Conservation (phyloP, 106 monocot genomes). For the Chionographis japonica region DNA sequence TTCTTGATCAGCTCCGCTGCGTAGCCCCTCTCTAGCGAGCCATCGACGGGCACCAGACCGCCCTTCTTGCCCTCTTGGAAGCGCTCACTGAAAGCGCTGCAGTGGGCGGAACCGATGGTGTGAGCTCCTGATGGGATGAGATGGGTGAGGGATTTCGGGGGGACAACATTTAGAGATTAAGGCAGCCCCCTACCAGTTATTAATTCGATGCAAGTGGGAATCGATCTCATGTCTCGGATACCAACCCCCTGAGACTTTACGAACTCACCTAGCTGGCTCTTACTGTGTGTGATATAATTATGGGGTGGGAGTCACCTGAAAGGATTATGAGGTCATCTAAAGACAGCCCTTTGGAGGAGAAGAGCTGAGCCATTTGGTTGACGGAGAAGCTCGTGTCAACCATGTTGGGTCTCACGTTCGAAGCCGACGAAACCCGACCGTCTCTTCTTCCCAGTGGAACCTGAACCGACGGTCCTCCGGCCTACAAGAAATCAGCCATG, state of each 20-base stretch:
- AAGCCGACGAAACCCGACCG: conserved; percentile 38
- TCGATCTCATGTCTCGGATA: too few relatives aligned
- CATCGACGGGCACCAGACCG: conserved; percentile 20
- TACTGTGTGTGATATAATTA: neutral
- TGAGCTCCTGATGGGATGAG: conserved; percentile 41
- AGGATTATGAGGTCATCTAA: conserved; percentile 63
- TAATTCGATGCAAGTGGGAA: too few relatives aligned
- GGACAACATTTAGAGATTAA: neutral
- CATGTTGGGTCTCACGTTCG: conserved; percentile 74
- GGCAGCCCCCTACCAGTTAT: too few relatives aligned
- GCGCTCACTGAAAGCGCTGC: conserved; percentile 48
- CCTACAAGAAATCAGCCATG: conserved; percentile 12
- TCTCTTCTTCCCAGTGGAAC: conserved; percentile 67
- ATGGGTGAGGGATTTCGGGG: neutral
- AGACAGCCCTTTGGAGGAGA: conserved; percentile 65
- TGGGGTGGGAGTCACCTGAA: conserved; percentile 35
- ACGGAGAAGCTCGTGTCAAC: conserved; percentile 78
- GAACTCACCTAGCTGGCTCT: too few relatives aligned
- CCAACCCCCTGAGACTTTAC: too few relatives aligned
- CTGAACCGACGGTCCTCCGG: conserved; percentile 60
- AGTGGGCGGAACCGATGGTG: conserved; percentile 67
- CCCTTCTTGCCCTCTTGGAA: conserved; percentile 40
- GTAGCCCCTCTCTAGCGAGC: conserved; percentile 36
- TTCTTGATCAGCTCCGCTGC: conserved; percentile 38
- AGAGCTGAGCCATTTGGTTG: conserved; percentile 53